A percentile compares a stretch with the other conserved stretches of the same genome.
These are phyloP conservation scores for Protomyces inouyei DNA, from an alignment of 1,139 yeast species.

Conservation along the genomic window DNA sequence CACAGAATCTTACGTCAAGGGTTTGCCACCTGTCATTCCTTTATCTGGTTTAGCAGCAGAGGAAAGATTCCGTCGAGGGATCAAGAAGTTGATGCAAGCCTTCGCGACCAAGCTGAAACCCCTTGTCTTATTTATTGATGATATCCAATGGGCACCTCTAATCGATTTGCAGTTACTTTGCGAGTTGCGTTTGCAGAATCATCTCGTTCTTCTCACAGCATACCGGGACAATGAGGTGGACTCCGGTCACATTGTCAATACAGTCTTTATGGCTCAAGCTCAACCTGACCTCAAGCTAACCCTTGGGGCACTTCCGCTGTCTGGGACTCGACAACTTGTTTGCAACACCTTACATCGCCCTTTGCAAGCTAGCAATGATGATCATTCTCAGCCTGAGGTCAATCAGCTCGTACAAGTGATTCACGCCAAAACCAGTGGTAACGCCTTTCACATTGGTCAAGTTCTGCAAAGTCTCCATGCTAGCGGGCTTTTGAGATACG, in stretches of 20 bases:
- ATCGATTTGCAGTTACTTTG: constrained; percentile 11
- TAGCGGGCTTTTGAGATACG: constrained; percentile 1
- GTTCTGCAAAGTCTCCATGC: constrained; percentile 7
- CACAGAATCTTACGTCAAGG: neutral
- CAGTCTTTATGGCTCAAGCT: constrained; percentile 5
- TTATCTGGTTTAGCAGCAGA: constrained; percentile 19
- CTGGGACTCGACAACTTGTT: neutral
- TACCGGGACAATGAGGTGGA: constrained; percentile 25
- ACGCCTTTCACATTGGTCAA: constrained; percentile 18
- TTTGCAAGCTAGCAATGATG: neutral
- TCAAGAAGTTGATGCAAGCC: constrained; percentile 4
- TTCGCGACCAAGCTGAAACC: constrained; percentile 9
- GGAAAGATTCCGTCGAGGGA: constrained; percentile 12
- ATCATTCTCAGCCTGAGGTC: neutral
- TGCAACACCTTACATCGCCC: constrained; percentile 15
- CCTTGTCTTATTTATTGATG: constrained; percentile 23
- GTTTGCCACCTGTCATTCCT: constrained; percentile 15
- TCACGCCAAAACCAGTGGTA: constrained; percentile 10
- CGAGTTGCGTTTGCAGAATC: constrained; percentile 7
- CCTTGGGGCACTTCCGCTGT: constrained; percentile 2
- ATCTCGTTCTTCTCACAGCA: constrained; percentile 18
- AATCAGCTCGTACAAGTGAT: constrained; percentile 9
- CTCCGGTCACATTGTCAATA: constrained; percentile 11
- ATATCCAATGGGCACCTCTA: constrained; percentile 24
- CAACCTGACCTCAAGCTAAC: neutral